A percentile compares a stretch with the other conserved stretches of the same genome.
phyloP scores from a whole-genome alignment of 305 asterid species.

The Fraxinus sp. region DNA sequence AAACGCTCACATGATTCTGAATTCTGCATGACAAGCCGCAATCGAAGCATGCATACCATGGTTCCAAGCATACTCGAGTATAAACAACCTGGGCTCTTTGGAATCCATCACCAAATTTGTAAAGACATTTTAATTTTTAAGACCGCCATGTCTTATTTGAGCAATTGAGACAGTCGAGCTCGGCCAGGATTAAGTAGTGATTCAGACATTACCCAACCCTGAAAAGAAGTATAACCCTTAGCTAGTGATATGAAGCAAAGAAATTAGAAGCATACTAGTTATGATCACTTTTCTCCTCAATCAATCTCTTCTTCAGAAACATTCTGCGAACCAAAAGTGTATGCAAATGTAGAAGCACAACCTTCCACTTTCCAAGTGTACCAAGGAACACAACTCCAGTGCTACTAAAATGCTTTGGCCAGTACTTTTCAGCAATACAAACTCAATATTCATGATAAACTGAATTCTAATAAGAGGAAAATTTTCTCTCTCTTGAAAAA shows the following conservation, averaged over 20 bases:
- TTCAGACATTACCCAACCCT: conserved; percentile 99
- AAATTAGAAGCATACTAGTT: background rate
- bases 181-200: conserved; percentile 87
- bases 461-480: background rate
- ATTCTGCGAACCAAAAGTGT: background rate
- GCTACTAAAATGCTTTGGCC: background rate
- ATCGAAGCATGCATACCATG: background rate
- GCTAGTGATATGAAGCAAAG: conserved; percentile 4
- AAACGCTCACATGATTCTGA: conserved; percentile 11
- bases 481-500: background rate
- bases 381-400: background rate
- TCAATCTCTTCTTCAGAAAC: background rate
- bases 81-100: conserved; percentile 17
- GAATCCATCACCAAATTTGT: conserved; percentile 17
- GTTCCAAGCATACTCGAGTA: conserved; percentile 10
- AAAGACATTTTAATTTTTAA: background rate
- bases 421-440: background rate
- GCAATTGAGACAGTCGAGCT: conserved; percentile 67
- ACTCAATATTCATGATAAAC: background rate
- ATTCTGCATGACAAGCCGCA: conserved; percentile 8
- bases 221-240: conserved; percentile 29
- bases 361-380: conserved; percentile 1
- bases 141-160: conserved; percentile 21
- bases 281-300: background rate
- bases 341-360: background rate